Evolutionary conservation across 2,329 filamentous ascomycete species (phyloP), one percentile per base, ranked within the genome.

Genomic region (Seiridium unicorne): DNA sequence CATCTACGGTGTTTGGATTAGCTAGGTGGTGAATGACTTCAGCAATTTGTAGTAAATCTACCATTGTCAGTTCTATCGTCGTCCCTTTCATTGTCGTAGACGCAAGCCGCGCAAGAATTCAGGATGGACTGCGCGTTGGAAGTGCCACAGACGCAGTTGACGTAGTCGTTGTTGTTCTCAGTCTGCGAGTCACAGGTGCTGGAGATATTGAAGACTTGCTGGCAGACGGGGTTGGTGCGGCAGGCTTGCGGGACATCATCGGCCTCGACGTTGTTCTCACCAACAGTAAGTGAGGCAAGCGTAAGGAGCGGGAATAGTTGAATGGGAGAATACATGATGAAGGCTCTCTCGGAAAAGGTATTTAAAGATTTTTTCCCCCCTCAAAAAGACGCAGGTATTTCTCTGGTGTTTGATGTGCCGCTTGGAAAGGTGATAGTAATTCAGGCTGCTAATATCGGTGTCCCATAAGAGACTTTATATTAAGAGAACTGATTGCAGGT

Each of bases 1-100:
- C 55, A 38, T 57, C 55, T 57, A 40, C 1, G 34, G 34, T 7
- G 18, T 5, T 36, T 5, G 51, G 2, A 51, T 42, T 8, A 42
- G 38, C 38, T 42, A 42, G 7, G 18, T 26, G 18, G 18, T 26
- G 18, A 26, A 26, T 26, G 18, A 26, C 18, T 26, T 26, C 18
- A 26, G 18, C 18, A 26, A 26, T 2, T 26, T 26, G 18, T 26
- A 26, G 18, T 26, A 26, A 26, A 26, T 26, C 11, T 46, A 57
- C 55, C 55, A 4, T 57, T 57, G 34, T 57, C 55, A 32, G 36
- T 42, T 11, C 53, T 35, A 34, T 57, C 44, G 13, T 57, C 55
- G n/a, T 36, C 44, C 3, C 36, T 8, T 11, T 47, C 55, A n/a
- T 5, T 57, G 7, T 48, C n/a, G 44, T 36, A 34, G 34, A 47